Evolutionary conservation across 371 early-diverging fungal genomes (phyloP), one percentile per base, ranked within the genome.

Genomic region (Haplosporangium sp.): DNA sequence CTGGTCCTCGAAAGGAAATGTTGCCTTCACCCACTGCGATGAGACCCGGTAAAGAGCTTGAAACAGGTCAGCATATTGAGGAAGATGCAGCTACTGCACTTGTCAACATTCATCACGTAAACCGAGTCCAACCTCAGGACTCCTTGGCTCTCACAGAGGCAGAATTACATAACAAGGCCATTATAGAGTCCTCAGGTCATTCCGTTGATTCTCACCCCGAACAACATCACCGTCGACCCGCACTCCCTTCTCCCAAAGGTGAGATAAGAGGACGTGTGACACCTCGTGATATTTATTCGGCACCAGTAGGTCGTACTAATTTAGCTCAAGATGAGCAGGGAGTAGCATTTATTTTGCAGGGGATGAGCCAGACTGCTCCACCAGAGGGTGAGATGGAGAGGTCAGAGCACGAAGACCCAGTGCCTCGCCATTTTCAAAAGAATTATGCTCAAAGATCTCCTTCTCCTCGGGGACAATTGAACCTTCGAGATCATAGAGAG

Each of bases 101-200:
- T 19, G 73, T 78, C 48, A 68, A 66, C 37, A 69, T 78, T 55
- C 78, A 72, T n/a, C 72, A 77, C 47, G 67, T 68, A 34, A 64
- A 65, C 20, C 53, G 56, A 19, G 67, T 67, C n/a, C 69, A 69
- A n/a, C 64, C 77, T 13, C 67, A 67, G 2, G 68, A 67, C 3
- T 11, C 60, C 1, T 42, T 52, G 38, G 20, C 62, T 15, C 61
- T 52, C 38, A 15, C 48, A 13, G 62, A 72, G 39, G 45, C 9
- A 11, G 69, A 69, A 38, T 20, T 63, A 17, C 55, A 61, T 42
- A 70, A 71, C 13, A 66, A 56, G 20, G n/a, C 38, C 3, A 62
- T 62, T 7, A 9, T 71, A 45, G 69, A 65, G 8, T 60, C 61
- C 4, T 55, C 58, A 5, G 19, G 19, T 3, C 68, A 15, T 37